Percentiles rank a stretch among this genome's conserved stretches.
Conservation (phyloP, 352 stramenopile genomes). For the Phytopythium montanum region DNA sequence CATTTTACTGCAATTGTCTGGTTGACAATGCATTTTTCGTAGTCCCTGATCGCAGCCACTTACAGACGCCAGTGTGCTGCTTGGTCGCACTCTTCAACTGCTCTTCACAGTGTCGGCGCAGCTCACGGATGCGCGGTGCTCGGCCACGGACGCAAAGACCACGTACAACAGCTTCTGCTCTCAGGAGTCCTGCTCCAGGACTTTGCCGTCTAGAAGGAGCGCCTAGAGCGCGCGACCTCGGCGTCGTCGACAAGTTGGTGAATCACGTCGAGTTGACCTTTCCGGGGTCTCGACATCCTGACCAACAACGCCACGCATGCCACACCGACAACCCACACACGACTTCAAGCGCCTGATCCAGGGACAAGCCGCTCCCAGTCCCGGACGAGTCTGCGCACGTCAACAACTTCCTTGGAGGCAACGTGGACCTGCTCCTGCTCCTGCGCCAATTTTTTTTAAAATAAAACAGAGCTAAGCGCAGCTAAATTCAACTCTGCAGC, state of each 20-base stretch:
- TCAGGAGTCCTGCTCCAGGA: constrained; percentile 84
- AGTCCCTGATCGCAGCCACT: too few relatives aligned
- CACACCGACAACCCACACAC: constrained; percentile 86
- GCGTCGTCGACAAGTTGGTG: constrained; percentile 92
- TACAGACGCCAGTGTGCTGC: too few relatives aligned
- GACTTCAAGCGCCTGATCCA: constrained; percentile 92
- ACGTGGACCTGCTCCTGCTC: constrained; percentile 43
- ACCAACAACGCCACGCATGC: constrained; percentile 98
- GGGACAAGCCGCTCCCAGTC: constrained; percentile 54
- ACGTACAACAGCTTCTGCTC: too few relatives aligned
- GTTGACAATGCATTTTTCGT: too few relatives aligned
- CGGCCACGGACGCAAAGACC: too few relatives aligned
- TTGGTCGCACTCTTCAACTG: too few relatives aligned
- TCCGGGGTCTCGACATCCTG: constrained; percentile 89
- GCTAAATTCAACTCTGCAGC: too few relatives aligned
- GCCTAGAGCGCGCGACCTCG: constrained; percentile 90
- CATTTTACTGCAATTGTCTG: too few relatives aligned
- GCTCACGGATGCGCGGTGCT: too few relatives aligned
- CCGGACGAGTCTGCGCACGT: constrained; percentile 42
- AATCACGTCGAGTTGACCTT: constrained; percentile 71
- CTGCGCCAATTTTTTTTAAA: background rate
- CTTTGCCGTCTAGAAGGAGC: constrained; percentile 71
- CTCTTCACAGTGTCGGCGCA: too few relatives aligned
- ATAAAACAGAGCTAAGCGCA: background rate
- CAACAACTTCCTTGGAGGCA: constrained; percentile 45